Evolutionary conservation across 345 rosid species (phyloP), one percentile per base, ranked within the genome.

Genomic region (Rubroshorea leprosula): DNA sequence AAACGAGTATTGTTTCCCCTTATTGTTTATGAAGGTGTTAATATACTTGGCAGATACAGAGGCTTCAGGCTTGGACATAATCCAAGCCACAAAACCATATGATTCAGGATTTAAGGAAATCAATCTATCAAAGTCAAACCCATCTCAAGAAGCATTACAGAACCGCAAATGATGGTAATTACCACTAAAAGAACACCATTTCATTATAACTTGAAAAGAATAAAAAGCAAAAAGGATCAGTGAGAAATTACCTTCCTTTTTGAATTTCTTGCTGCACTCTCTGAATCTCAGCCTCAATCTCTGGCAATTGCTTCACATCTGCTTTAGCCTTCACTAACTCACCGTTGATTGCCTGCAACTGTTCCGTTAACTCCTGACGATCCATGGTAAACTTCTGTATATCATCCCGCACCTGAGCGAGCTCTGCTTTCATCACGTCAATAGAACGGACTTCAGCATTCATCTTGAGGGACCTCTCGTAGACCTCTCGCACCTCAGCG

Each of bases 361-460:
- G 74, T 25, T 68, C 61, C 17, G 65, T 22, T 35, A 83, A 66
- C 74, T 83, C 87, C 56, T 72, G 58, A 44, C 80, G 71, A 54
- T 66, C 68, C 56, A 49, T 45, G 14, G 55, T 55, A 23, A 89
- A 71, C 35, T 73, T 80, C 49, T 65, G 62, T 8, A 79, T 72
- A 63, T 89, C 90, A 21, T 61, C 56, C 60, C 69, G 68, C 27
- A 89, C 93, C 69, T 65, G 84, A 46, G 18, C 80, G 51, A 92
- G 76, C 65, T 92, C 93, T 25, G 67, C 63, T 14, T 63, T 69
- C 66, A 78, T 72, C 43, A 78, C 74, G 51, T 77, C 76, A 14
- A 83, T 63, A 6, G 69, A 75, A 47, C 86, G 84, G 49, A 76
- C 76, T 69, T 84, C 86, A 5, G 87, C 82, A 19, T 89, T 95